Evolutionary conservation across 129 eudicot genomes (phyloP).

Genomic region (Centaurea solstitialis): DNA sequence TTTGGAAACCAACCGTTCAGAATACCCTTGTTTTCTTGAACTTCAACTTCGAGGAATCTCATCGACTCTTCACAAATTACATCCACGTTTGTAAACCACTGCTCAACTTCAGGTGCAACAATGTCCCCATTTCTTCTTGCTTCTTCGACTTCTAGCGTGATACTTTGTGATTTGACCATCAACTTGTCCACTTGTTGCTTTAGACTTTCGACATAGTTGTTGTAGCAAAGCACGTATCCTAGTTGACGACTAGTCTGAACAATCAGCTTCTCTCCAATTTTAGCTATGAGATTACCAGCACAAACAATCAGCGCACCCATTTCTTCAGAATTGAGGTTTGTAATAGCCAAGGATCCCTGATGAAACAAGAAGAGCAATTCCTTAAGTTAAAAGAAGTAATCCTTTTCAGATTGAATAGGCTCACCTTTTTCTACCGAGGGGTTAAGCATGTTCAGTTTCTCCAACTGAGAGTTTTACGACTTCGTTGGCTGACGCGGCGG

Average conservation of each 20-base stretch:
- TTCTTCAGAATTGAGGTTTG: neutral
- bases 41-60: slow-evolving; percentile 15
- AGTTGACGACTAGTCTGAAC: slow-evolving; percentile 27
- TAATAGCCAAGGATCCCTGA: slow-evolving; percentile 14
- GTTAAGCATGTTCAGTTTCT: slow-evolving; percentile 38
- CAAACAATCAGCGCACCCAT: slow-evolving; percentile 17
- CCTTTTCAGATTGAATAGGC: slow-evolving; percentile 21
- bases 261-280: slow-evolving; percentile 29
- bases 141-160: slow-evolving; percentile 21
- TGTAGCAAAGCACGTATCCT: slow-evolving; percentile 26
- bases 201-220: slow-evolving; percentile 18
- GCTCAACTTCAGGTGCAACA: slow-evolving; percentile 25
- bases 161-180: slow-evolving; percentile 8
- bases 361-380: slow-evolving; percentile 9
- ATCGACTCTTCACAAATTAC: slow-evolving; percentile 7
- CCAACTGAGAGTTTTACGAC: slow-evolving; percentile 31
- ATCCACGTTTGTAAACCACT: slow-evolving; percentile 19
- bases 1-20: slow-evolving; percentile 21
- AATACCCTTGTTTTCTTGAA: slow-evolving; percentile 11
- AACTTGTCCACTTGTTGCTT: slow-evolving; percentile 20
- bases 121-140: slow-evolving; percentile 37
- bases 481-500: slow-evolving; percentile 37
- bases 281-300: slow-evolving; percentile 32
- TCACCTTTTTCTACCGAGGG: slow-evolving; percentile 35
- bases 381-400: slow-evolving; percentile 36